Evolutionary conservation across 805 yeast genomes (phyloP).

Genomic region (Huiozyma sinensis): DNA sequence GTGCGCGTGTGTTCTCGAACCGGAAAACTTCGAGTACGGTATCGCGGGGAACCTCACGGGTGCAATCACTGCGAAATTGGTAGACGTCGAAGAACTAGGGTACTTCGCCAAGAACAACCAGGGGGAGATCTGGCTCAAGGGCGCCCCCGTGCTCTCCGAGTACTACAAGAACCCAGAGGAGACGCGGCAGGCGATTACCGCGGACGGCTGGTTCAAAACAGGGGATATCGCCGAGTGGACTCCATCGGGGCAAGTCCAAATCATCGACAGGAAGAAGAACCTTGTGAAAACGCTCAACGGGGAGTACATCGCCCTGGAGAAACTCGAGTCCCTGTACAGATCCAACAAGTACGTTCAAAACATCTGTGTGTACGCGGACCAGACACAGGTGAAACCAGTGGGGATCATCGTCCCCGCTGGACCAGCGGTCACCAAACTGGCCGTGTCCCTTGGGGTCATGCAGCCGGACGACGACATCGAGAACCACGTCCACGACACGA

Average conservation of each 20-base stretch:
- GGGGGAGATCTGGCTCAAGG: constrained; percentile 82
- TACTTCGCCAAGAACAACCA: constrained; percentile 83
- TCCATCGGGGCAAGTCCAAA: constrained; percentile 60
- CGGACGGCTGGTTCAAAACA: constrained; percentile 90
- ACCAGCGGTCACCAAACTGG: constrained; percentile 48
- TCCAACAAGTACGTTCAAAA: constrained; percentile 68
- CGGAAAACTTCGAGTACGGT: constrained; percentile 56
- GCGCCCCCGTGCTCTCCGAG: constrained; percentile 61
- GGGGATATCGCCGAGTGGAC: constrained; percentile 98
- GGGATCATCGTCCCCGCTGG: constrained; percentile 84
- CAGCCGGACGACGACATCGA: constrained; percentile 38
- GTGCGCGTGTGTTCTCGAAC: constrained; percentile 61
- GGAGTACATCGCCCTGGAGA: constrained; percentile 95
- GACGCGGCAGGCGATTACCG: constrained; percentile 62
- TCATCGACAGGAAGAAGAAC: constrained; percentile 93
- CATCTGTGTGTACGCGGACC: constrained; percentile 90
- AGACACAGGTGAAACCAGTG: constrained; percentile 76
- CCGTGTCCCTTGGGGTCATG: constrained; percentile 44
- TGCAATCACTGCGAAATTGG: constrained; percentile 74
- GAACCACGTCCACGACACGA: constrained; percentile 41
- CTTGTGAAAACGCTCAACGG: constrained; percentile 93
- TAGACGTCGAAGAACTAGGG: constrained; percentile 86
- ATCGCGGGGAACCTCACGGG: constrained; percentile 78
- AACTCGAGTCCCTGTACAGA: constrained; percentile 83
- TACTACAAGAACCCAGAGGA: constrained; percentile 79